Conservation (phyloP, 2,329 filamentous ascomycete species). For the Mariannaea elegans region DNA sequence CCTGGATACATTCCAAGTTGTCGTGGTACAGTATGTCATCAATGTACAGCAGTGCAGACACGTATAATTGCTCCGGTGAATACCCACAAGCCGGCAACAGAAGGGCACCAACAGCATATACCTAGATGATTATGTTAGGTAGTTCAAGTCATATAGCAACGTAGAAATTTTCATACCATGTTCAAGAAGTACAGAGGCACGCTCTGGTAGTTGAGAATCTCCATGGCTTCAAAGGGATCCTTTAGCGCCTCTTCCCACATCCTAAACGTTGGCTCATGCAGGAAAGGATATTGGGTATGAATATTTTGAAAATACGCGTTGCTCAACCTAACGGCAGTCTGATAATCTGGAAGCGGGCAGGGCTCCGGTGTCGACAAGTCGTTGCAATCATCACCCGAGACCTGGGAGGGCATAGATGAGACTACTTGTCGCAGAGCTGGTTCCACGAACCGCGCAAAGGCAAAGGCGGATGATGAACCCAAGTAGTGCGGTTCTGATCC, state of each 20-base stretch:
- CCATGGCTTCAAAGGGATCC: conserved; percentile 9
- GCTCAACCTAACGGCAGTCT: conserved; percentile 22
- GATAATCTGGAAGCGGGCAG: conserved; percentile 16
- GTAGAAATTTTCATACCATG: conserved; percentile 7
- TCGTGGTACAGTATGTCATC: conserved; percentile 22
- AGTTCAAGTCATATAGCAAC: too few relatives aligned
- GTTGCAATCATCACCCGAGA: neutral
- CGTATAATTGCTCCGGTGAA: conserved; percentile 31
- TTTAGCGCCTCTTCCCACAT: conserved; percentile 42
- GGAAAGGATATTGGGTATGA: conserved; percentile 49
- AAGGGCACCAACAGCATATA: conserved; percentile 27
- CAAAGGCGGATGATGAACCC: conserved; percentile 41
- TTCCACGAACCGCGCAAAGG: conserved; percentile 39
- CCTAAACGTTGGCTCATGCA: conserved; percentile 46
- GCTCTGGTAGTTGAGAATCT: neutral
- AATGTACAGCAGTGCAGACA: conserved; percentile 31
- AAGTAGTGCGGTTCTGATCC: conserved; percentile 40
- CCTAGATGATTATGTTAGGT: neutral
- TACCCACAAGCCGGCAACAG: conserved; percentile 15
- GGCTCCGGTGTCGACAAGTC: conserved; percentile 2
- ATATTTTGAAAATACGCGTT: conserved; percentile 49
- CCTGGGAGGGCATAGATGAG: neutral
- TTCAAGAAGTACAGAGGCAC: conserved; percentile 19
- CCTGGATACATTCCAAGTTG: conserved; percentile 3
- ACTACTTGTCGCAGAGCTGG: conserved; percentile 16